Conservation (phyloP, 805 yeast species). For the Wickerhamiella nectarea region DNA sequence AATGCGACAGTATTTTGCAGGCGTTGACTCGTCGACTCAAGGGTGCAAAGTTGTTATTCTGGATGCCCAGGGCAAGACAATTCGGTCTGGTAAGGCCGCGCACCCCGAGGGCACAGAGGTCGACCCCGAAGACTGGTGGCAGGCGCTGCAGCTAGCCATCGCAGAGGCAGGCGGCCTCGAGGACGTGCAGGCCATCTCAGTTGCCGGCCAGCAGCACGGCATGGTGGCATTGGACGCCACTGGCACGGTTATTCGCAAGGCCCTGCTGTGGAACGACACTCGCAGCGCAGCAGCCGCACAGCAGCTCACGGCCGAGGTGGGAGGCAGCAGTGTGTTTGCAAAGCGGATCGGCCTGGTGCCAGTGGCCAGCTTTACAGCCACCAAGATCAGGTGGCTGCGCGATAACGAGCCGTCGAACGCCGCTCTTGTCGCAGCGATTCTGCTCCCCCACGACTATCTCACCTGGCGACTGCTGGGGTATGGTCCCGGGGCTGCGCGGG, state of each 20-base stretch:
- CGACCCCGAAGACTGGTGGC: constrained; percentile 19
- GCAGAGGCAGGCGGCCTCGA: constrained; percentile 16
- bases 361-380: constrained; percentile 20
- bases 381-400: constrained; percentile 19
- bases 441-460: constrained; percentile 21
- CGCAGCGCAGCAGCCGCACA: constrained; percentile 18
- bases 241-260: constrained; percentile 18
- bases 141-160: constrained; percentile 15
- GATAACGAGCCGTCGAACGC: constrained; percentile 20
- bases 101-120: constrained; percentile 21
- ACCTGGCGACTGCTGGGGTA: constrained; percentile 20
- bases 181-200: constrained; percentile 18
- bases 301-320: constrained; percentile 16
- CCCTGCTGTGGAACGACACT: constrained; percentile 20
- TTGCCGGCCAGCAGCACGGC: constrained; percentile 22
- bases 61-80: constrained; percentile 13
- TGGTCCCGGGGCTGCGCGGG: constrained; percentile 14
- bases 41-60: constrained; percentile 19
- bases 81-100: constrained; percentile 14
- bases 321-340: constrained; percentile 19
- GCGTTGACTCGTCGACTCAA: constrained; percentile 21
- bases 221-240: constrained; percentile 15
- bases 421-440: constrained; percentile 16
- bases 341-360: constrained; percentile 19
- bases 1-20: constrained; percentile 13